These are phyloP conservation scores for Erysimum cheiranthoides DNA, from an alignment of 345 rosid genomes.

Conservation along the genomic window DNA sequence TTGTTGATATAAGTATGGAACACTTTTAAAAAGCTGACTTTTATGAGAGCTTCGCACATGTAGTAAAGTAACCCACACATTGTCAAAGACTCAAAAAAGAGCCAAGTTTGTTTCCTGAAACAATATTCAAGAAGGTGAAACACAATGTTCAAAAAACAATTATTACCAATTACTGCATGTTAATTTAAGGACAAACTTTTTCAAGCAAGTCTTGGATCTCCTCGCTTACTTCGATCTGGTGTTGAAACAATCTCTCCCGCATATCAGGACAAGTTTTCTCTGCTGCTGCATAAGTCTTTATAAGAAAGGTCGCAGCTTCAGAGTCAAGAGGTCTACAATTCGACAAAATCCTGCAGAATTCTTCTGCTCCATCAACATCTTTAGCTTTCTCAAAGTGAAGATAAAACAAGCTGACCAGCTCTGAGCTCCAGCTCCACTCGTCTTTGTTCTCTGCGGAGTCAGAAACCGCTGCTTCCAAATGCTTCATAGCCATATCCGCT, in stretches of 20 bases:
- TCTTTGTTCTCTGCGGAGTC: slow-evolving; percentile 30
- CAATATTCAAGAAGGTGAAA: not conserved
- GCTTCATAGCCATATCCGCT: slow-evolving; percentile 54
- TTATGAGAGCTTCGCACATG: not conserved
- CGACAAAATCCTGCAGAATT: slow-evolving; percentile 54
- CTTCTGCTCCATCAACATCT: slow-evolving; percentile 70
- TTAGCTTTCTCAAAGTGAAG: slow-evolving; percentile 52
- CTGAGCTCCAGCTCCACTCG: slow-evolving; percentile 54
- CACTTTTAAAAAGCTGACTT: not conserved
- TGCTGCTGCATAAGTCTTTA: slow-evolving; percentile 66
- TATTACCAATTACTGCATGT: slow-evolving; percentile 25
- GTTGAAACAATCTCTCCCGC: slow-evolving; percentile 54
- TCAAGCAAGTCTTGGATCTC: slow-evolving; percentile 64
- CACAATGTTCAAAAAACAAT: not conserved
- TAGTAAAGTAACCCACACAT: not conserved
- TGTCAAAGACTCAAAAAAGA: not conserved
- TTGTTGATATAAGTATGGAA: not conserved
- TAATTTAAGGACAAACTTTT: slow-evolving; percentile 48
- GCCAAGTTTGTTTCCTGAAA: not conserved
- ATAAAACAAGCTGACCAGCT: slow-evolving; percentile 50
- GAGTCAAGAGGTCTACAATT: slow-evolving; percentile 48
- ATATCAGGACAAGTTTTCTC: slow-evolving; percentile 63
- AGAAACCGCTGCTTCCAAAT: slow-evolving; percentile 56
- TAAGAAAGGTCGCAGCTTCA: slow-evolving; percentile 45
- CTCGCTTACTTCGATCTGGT: slow-evolving; percentile 51